A percentile compares a stretch with the other conserved stretches of the same genome.
Evolutionary conservation across 352 stramenopile genomes (phyloP).

Genomic region (Phytophthora meadii): DNA sequence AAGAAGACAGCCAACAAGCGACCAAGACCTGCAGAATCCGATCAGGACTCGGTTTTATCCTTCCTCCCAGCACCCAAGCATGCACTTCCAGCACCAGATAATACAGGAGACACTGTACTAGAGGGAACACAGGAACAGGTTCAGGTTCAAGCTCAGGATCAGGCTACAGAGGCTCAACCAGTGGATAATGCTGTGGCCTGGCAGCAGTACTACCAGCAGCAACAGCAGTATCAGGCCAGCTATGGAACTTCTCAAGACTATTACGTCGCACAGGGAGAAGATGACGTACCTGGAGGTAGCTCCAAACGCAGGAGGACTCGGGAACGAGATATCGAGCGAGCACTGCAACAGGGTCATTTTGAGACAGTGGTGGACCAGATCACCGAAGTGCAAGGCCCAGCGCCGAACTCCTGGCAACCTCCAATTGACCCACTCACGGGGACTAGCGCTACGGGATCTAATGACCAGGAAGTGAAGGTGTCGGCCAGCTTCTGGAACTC

Average conservation of each 20-base stretch:
- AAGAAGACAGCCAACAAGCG: constrained; percentile 49
- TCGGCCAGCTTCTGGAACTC: constrained; percentile 81
- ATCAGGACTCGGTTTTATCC: constrained; percentile 39
- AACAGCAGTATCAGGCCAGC: constrained; percentile 43
- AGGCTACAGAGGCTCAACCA: constrained; percentile 11
- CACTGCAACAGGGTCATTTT: constrained; percentile 76
- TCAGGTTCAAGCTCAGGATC: background rate
- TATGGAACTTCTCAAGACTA: constrained; percentile 32
- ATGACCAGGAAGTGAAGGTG: constrained; percentile 57
- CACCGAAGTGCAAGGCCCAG: constrained; percentile 62
- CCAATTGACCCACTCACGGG: constrained; percentile 37
- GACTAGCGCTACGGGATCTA: constrained; percentile 11
- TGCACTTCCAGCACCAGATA: constrained; percentile 28
- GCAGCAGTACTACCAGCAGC: constrained; percentile 49
- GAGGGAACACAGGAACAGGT: constrained; percentile 20
- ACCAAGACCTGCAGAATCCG: constrained; percentile 10
- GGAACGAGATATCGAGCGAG: constrained; percentile 75
- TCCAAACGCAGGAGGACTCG: constrained; percentile 63
- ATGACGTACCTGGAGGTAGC: constrained; percentile 31
- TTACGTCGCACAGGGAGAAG: constrained; percentile 48
- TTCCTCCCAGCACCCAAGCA: constrained; percentile 77
- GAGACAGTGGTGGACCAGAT: constrained; percentile 65
- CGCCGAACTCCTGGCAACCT: constrained; percentile 61
- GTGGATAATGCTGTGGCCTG: constrained; percentile 35
- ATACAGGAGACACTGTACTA: background rate